Evolutionary conservation across 768 basidiomycete species (phyloP).

Genomic region (Macrocybe gigantea): DNA sequence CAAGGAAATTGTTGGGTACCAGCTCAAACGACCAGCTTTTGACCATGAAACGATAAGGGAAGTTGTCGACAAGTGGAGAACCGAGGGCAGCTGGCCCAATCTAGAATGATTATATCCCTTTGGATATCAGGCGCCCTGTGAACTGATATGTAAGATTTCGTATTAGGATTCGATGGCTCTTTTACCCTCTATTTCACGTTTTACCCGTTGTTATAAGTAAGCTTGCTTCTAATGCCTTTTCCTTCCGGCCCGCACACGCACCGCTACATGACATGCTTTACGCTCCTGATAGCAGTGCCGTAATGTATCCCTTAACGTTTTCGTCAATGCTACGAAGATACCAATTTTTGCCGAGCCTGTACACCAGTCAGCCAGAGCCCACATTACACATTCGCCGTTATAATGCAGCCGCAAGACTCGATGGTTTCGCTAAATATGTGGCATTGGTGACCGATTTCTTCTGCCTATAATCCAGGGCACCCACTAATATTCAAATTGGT

Average conservation of each 20-base stretch:
- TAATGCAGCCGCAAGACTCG: too few species aligned
- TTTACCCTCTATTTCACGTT: background rate
- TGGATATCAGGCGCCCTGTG: background rate
- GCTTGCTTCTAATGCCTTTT: too few species aligned
- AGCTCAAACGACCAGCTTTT: slow-evolving; percentile 57
- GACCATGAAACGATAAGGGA: slow-evolving; percentile 58
- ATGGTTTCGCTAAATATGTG: too few species aligned
- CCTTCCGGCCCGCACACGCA: too few species aligned
- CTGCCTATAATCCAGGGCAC: background rate
- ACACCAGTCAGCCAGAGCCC: too few species aligned
- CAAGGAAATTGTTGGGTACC: slow-evolving; percentile 67
- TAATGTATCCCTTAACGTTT: too few species aligned
- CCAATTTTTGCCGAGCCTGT: too few species aligned
- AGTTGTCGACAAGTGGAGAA: slow-evolving; percentile 76
- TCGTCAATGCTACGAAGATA: too few species aligned
- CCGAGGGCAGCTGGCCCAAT: slow-evolving; percentile 57
- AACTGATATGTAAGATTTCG: background rate
- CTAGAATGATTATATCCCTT: slow-evolving; percentile 15
- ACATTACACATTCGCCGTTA: too few species aligned
- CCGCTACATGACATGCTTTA: too few species aligned
- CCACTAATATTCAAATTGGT: background rate
- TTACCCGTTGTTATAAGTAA: too few species aligned
- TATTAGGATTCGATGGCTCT: background rate
- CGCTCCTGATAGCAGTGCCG: too few species aligned
- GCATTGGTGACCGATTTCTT: background rate